Evolutionary conservation across 768 basidiomycete genomes (phyloP).

Genomic region (Pulveroboletus frians): DNA sequence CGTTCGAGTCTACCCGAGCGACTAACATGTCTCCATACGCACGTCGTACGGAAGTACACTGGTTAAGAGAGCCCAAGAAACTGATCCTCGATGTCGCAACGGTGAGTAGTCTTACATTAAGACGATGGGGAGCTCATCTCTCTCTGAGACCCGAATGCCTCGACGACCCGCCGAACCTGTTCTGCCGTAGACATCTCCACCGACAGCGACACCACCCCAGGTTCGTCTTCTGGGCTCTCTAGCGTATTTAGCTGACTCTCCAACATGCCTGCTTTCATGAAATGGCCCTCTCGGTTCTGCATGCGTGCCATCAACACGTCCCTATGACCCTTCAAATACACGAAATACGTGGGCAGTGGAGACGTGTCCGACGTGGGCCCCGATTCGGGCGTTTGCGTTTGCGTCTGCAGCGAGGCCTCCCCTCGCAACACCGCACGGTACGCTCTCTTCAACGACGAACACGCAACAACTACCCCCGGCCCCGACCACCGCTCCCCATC

Average conservation of each 20-base stretch:
- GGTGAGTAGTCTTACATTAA: too few relatives aligned
- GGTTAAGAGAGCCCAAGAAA: too few relatives aligned
- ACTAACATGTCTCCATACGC: too few relatives aligned
- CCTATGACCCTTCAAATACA: slow-evolving; percentile 64
- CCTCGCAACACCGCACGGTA: slow-evolving; percentile 82
- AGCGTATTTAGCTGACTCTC: slow-evolving; percentile 70
- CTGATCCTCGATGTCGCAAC: too few relatives aligned
- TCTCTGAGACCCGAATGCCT: background rate
- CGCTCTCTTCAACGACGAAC: slow-evolving; percentile 74
- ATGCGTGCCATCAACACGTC: slow-evolving; percentile 60
- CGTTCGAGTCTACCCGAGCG: too few relatives aligned
- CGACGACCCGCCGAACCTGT: slow-evolving; percentile 45
- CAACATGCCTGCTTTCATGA: slow-evolving; percentile 80
- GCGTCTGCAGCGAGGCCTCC: background rate
- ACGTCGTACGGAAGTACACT: too few relatives aligned
- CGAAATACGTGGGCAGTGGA: slow-evolving; percentile 63
- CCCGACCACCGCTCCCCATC: slow-evolving; percentile 21
- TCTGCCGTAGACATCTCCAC: slow-evolving; percentile 48
- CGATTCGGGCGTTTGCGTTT: background rate
- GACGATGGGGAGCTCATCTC: background rate
- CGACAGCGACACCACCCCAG: slow-evolving; percentile 60
- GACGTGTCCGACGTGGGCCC: background rate
- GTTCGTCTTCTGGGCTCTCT: slow-evolving; percentile 64
- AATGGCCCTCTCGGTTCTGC: slow-evolving; percentile 62
- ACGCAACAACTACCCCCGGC: slow-evolving; percentile 73